Percentiles rank a stretch among this genome's conserved stretches.
These are phyloP conservation scores for Solanum sitiens DNA, from an alignment of 257 asterid genomes.

Conservation along the genomic window DNA sequence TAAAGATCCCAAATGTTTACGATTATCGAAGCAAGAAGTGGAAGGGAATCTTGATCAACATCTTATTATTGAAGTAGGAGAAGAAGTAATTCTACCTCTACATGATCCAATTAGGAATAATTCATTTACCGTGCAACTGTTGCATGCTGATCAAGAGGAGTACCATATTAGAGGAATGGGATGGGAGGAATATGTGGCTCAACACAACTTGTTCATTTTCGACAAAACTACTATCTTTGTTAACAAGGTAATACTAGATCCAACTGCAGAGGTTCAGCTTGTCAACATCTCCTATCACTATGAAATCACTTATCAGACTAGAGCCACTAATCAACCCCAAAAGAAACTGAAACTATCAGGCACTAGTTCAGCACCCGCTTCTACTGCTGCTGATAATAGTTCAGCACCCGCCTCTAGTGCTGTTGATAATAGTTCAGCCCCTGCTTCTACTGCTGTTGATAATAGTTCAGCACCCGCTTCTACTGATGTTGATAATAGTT, in stretches of 20 bases:
- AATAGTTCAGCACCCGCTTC: no score
- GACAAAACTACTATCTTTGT: not conserved
- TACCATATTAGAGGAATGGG: not conserved
- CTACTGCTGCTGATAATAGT: not conserved
- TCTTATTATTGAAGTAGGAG: not conserved
- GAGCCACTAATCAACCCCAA: not conserved
- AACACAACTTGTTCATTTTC: not conserved
- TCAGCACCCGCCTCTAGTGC: not conserved
- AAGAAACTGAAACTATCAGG: not conserved
- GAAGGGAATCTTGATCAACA: not conserved
- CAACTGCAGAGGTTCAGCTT: not conserved
- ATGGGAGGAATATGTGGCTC: not conserved
- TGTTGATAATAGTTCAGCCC: not conserved
- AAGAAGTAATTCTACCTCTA: not conserved
- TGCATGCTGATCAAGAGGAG: not conserved
- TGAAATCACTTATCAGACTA: not conserved
- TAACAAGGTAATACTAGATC: not conserved
- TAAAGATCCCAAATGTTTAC: not conserved
- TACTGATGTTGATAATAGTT: no score
- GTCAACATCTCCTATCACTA: not conserved
- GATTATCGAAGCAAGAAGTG: not conserved
- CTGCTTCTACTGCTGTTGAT: not conserved
- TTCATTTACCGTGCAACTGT: not conserved
- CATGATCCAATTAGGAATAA: not conserved
- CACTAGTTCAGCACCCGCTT: not conserved